Evolutionary conservation across 169 alveolate genomes (phyloP), one percentile per base, ranked within the genome.

Genomic region (Plasmodium ovale): DNA sequence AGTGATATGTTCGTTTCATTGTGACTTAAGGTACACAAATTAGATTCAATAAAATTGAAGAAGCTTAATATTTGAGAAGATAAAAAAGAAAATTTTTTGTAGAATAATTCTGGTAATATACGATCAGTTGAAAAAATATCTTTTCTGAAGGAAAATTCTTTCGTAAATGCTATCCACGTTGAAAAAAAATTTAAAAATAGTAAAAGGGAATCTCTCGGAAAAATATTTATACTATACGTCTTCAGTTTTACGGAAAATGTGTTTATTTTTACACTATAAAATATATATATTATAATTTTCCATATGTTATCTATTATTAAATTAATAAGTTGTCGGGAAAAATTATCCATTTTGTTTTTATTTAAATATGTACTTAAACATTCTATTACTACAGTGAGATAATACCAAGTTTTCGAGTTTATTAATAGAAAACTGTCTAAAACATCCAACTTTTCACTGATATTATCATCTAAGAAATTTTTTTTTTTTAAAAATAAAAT

Each of bases 391-490:
- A 53, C 70, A 49, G 47, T 65, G 6, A 82, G 58, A 35, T 82
- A 82, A 82, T 65, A 82, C 90, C 90, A 82, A 0, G 72, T 37
- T 69, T 82, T 82, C 7, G 79, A 82, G 53, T 82, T 82, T 65
- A 82, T 21, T n/a, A 82, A 27, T 59, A 65, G 35, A 59, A 82
- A 82, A 58, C 72, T 33, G 25, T 82, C 90, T 65, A 82, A 56
- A n/a, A 82, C 10, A 54, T 64, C 58, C 33, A 33, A 21, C 39
- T 82, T 67, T 37, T 82, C 71, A 19, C 25, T 70, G 14, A 37
- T n/a, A 35, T 68, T 51, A 59, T 33, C 27, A 53, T 37, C 51
- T 82, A 82, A 33, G 42, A 65, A 82, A 21, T 49, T 16, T 16
- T 58, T 82, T 53, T 29, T 82, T 82, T 82, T 82, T 82, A 82